Evolutionary conservation across 208 protist genomes (phyloP).

Genomic region (Trypanosoma vivax): DNA sequence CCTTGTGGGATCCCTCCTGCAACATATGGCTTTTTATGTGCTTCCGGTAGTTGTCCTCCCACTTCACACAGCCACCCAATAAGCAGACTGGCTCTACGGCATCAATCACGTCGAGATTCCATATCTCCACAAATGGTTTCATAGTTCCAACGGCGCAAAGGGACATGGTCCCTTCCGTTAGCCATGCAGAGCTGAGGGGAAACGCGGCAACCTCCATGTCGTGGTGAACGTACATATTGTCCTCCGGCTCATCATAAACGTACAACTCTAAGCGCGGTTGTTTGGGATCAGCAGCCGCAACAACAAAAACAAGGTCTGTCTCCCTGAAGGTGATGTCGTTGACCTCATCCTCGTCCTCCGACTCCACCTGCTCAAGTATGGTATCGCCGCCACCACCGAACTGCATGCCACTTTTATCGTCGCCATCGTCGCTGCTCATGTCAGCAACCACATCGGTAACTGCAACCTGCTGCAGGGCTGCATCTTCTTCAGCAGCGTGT

Average conservation of each 20-base stretch:
- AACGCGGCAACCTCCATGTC: slow-evolving; percentile 93
- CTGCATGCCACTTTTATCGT: slow-evolving; percentile 38
- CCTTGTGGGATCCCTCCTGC: slow-evolving; percentile 83
- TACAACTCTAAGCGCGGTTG: slow-evolving; percentile 88
- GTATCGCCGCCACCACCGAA: slow-evolving; percentile 63
- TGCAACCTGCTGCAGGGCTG: slow-evolving; percentile 13
- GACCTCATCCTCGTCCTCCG: slow-evolving; percentile 85
- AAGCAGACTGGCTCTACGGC: slow-evolving; percentile 86
- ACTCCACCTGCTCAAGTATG: slow-evolving; percentile 74
- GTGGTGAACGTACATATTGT: slow-evolving; percentile 96
- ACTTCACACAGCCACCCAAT: slow-evolving; percentile 78
- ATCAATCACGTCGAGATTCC: slow-evolving; percentile 96
- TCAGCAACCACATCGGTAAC: slow-evolving; percentile 27
- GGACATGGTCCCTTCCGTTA: slow-evolving; percentile 88
- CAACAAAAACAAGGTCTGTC: slow-evolving; percentile 79
- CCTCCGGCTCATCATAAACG: slow-evolving; percentile 93
- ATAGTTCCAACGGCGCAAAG: slow-evolving; percentile 96
- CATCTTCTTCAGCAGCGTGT: slow-evolving; percentile 42
- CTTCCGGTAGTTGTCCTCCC: slow-evolving; percentile 72
- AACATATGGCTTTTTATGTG: slow-evolving; percentile 48
- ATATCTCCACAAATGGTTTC: slow-evolving; percentile 95
- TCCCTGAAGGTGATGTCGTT: slow-evolving; percentile 90
- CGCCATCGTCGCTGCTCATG: slow-evolving; percentile 26
- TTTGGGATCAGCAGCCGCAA: slow-evolving; percentile 58
- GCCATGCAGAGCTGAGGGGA: slow-evolving; percentile 93